phyloP scores from a whole-genome alignment of 495 filamentous ascomycete genomes.

The Oleoguttula mirabilis region DNA sequence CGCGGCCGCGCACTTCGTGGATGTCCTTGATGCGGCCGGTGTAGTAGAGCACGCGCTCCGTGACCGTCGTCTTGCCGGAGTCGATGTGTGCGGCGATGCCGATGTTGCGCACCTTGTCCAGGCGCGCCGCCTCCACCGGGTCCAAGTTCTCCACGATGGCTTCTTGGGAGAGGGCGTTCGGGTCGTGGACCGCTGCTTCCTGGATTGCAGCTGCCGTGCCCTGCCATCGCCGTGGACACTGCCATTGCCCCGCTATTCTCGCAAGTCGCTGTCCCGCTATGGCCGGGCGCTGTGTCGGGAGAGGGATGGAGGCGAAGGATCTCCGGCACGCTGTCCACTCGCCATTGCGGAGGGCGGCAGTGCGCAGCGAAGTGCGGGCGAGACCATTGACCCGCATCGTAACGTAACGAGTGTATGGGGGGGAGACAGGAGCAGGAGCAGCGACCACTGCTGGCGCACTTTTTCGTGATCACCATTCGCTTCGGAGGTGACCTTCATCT shows the following conservation, averaged over 20 bases:
- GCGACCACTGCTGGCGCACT: neutral
- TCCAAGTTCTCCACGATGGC: conserved; percentile 62
- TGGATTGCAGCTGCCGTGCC: conserved; percentile 32
- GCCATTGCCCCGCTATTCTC: conserved; percentile 11
- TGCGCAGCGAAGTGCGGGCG: conserved; percentile 13
- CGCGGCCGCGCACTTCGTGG: conserved; percentile 92
- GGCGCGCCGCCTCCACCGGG: conserved; percentile 59
- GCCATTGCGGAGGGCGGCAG: conserved; percentile 7
- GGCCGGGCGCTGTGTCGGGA: conserved; percentile 3
- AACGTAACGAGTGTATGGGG: no score
- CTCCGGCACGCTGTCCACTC: conserved; percentile 8
- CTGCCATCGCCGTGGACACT: conserved; percentile 26
- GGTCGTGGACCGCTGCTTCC: conserved; percentile 51
- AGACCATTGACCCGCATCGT: conserved; percentile 1
- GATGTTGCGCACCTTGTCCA: conserved; percentile 82
- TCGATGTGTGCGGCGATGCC: conserved; percentile 99
- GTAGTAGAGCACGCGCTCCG: conserved; percentile 96
- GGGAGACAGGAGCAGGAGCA: no score
- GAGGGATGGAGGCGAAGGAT: conserved; percentile 9
- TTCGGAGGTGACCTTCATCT: neutral
- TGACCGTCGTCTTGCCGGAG: conserved; percentile 94
- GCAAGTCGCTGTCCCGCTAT: conserved; percentile 8
- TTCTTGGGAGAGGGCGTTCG: conserved; percentile 48
- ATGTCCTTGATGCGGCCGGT: conserved; percentile 94
- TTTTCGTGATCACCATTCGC: neutral